A percentile compares a stretch with the other conserved stretches of the same genome.
phyloP scores from a whole-genome alignment of 129 eudicot genomes.

The Flaveria brownii region DNA sequence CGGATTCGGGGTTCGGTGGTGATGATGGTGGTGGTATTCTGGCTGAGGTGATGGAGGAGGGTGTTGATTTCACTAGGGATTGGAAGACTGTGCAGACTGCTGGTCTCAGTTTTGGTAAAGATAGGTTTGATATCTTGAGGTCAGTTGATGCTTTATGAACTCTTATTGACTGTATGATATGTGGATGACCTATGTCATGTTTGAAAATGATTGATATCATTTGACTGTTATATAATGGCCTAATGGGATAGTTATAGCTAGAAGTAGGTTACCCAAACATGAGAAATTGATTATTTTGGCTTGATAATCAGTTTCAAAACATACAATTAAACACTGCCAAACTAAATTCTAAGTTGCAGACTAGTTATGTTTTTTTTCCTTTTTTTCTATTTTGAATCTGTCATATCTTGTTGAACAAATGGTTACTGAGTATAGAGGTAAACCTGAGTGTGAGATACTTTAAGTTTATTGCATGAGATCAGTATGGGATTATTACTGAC shows the following conservation, averaged over 20 bases:
- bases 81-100: constrained; percentile 84
- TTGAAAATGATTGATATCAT: not conserved
- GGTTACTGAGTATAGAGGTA: not conserved
- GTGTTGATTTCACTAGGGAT: constrained; percentile 74
- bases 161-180: not conserved
- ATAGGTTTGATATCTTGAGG: constrained; percentile 94
- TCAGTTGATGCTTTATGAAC: constrained; percentile 29
- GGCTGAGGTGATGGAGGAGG: constrained; percentile 44
- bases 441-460: not conserved
- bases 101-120: constrained; percentile 68
- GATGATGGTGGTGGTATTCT: constrained; percentile 27
- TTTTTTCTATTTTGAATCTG: not conserved
- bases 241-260: not conserved
- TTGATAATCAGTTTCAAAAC: not conserved
- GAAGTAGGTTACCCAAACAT: not conserved
- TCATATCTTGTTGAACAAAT: not conserved
- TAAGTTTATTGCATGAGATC: not conserved
- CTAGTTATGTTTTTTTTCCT: not conserved
- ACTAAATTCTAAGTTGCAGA: not conserved
- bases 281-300: not conserved
- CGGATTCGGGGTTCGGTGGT: constrained; percentile 54
- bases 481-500: not conserved
- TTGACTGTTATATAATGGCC: not conserved
- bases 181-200: not conserved
- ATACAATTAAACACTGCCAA: not conserved